phyloP scores from a whole-genome alignment of 2,329 filamentous ascomycete genomes.

The Monilinia laxa region DNA sequence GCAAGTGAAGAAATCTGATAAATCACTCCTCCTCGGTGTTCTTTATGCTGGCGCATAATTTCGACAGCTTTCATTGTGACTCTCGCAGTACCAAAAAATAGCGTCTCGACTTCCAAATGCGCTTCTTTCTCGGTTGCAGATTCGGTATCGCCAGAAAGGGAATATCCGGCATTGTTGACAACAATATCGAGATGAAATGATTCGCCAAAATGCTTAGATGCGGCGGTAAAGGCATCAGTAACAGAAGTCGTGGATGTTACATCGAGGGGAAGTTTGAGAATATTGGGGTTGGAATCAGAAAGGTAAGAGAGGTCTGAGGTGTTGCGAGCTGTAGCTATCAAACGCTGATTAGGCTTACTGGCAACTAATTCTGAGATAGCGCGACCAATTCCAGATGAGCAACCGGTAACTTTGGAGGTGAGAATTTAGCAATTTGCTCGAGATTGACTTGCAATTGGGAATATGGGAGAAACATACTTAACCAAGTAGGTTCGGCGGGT shows the following conservation, averaged over 20 bases:
- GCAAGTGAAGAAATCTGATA: slow-evolving; percentile 46
- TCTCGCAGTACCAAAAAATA: slow-evolving; percentile 47
- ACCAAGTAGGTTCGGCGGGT: slow-evolving; percentile 1
- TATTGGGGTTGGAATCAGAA: slow-evolving; percentile 39
- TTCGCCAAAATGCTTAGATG: slow-evolving; percentile 41
- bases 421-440: background rate
- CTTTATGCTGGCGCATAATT: slow-evolving; percentile 42
- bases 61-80: slow-evolving; percentile 44
- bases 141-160: slow-evolving; percentile 54
- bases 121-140: slow-evolving; percentile 40
- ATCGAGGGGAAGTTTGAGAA: slow-evolving; percentile 50
- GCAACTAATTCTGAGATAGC: slow-evolving; percentile 44
- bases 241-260: slow-evolving; percentile 46
- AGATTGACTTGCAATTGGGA: background rate
- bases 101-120: slow-evolving; percentile 44
- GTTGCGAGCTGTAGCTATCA: slow-evolving; percentile 52
- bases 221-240: slow-evolving; percentile 41
- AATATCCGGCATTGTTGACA: slow-evolving; percentile 62
- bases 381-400: slow-evolving; percentile 50
- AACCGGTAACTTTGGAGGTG: slow-evolving; percentile 47
- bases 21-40: slow-evolving; percentile 42
- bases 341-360: slow-evolving; percentile 43
- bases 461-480: background rate
- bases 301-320: slow-evolving; percentile 45
- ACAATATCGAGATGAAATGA: slow-evolving; percentile 59